Base-by-base conservation (phyloP, 768 basidiomycete genomes). In the Sutorius australiensis region DNA sequence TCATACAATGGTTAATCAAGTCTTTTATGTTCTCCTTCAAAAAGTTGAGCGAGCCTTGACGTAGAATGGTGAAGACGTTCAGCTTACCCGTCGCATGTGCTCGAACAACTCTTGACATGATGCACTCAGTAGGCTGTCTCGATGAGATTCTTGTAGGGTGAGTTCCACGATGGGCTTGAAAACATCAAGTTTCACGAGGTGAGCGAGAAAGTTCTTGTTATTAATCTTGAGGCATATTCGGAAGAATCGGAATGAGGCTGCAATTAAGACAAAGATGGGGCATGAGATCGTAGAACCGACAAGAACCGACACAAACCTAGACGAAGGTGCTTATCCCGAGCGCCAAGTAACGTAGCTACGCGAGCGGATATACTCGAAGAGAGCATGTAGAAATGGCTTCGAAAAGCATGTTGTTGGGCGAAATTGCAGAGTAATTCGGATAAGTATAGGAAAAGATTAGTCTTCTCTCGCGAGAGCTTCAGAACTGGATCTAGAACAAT, bases 81-180 rank as follows among this genome's bases (percentile, higher is more conserved):
- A 17, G 71, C 81, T 57, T 56, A 95, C 94, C 73, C 83, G 80
- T 50, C 93, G 85, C 70, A 98, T 89, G 60, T 82, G 80, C 61
- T 99, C 97, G 62, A 98, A 94, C 57, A 90, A 89, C 68, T 98
- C 97, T 68, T 97, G 87, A 75, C 93, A 98, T 36, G 94, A 92
- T 62, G 93, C 94, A 61, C 87, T 90, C 50, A 99, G 75, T 55
- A 99, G 78, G 72, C 95, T 99, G 69, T 99, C 97, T 53, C 91
- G 79, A 48, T 79, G 75, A 32, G 89, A 87, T 70, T 97, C 95
- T 55, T 82, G 80, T 28, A 87, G 65, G n/a, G 92, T 87, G 54
- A 97, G 73, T 55, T 92, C 86, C 51, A 98, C 73, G 50, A 98
- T 83, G 2, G 93, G 89, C 58, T 82, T 80, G 58, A 98, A 73